Evolutionary conservation across 441 rosid genomes (phyloP).

Genomic region (Adansonia rubrostipa): DNA sequence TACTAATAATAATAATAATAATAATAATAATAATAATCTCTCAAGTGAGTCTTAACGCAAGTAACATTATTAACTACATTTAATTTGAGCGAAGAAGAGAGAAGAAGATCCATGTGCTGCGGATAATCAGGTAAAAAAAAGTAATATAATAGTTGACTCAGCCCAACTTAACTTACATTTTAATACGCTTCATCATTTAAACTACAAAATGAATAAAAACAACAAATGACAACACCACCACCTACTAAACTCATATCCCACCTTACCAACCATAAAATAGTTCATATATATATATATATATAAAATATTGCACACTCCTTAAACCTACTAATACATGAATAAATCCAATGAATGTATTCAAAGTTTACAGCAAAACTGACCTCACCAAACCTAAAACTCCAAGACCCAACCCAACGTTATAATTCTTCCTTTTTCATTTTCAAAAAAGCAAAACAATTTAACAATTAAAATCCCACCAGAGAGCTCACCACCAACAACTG

Average conservation of each 20-base stretch:
- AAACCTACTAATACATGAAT: conserved; percentile 55
- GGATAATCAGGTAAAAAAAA: neutral
- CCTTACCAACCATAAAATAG: conserved; percentile 7
- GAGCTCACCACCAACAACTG: conserved; percentile 54
- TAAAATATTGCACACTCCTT: conserved; percentile 45
- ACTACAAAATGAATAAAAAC: neutral
- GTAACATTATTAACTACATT: neutral
- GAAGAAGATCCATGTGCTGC: neutral
- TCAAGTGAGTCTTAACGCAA: neutral
- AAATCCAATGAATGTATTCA: conserved; percentile 64
- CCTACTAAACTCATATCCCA: conserved; percentile 43
- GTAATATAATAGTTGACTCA: conserved; percentile 12
- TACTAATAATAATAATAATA: neutral
- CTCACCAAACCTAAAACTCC: conserved; percentile 49
- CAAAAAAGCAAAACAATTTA: conserved; percentile 28
- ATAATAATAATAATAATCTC: neutral
- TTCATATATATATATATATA: conserved; percentile 24
- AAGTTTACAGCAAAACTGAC: conserved; percentile 43
- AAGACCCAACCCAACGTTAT: conserved; percentile 37
- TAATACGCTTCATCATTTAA: conserved; percentile 19
- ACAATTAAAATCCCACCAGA: conserved; percentile 36
- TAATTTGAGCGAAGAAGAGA: neutral
- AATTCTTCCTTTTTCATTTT: conserved; percentile 31
- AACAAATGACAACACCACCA: conserved; percentile 21
- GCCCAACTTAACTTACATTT: conserved; percentile 8